Evolutionary conservation across 2,329 filamentous ascomycete genomes (phyloP).

Genomic region (Thelonectria rubi): DNA sequence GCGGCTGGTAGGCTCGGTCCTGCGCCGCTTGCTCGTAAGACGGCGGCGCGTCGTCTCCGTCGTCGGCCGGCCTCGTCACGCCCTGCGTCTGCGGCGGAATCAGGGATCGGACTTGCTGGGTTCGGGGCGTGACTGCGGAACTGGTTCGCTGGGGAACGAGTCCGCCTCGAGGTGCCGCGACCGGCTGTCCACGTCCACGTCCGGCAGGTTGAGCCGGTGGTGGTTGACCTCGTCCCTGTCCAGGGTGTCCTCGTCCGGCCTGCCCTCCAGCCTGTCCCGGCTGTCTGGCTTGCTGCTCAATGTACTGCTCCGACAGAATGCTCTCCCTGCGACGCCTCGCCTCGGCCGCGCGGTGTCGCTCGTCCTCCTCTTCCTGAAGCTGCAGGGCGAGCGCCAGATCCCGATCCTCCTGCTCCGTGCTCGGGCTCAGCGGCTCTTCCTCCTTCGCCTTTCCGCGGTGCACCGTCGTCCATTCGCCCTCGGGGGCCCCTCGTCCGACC

Average conservation of each 20-base stretch:
- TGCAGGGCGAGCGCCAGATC: constrained; percentile 90
- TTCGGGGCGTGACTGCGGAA: constrained; percentile 27
- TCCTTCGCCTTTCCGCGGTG: constrained; percentile 45
- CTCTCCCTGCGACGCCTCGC: constrained; percentile 72
- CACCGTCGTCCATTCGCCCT: constrained; percentile 64
- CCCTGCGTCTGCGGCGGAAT: constrained; percentile 50
- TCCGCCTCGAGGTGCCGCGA: constrained; percentile 14
- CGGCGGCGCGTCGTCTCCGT: constrained; percentile 62
- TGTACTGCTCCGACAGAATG: constrained; percentile 73
- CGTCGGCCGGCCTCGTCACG: constrained; percentile 50
- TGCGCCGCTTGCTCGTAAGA: constrained; percentile 67
- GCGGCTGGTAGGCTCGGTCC: constrained; percentile 61
- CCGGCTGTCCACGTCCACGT: background rate
- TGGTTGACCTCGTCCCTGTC: no score
- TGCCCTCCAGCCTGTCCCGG: constrained; percentile 16
- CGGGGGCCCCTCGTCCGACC: constrained; percentile 66
- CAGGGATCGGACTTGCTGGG: constrained; percentile 52
- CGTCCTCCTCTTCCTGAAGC: constrained; percentile 93
- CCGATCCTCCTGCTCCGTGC: constrained; percentile 79
- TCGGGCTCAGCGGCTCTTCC: constrained; percentile 49
- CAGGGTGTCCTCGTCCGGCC: no score
- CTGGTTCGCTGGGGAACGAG: constrained; percentile 38
- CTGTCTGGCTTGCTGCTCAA: constrained; percentile 68
- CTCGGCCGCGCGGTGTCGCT: constrained; percentile 73
- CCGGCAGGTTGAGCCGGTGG: no score